phyloP scores from a whole-genome alignment of 1,284 basidiomycete genomes.

The Austroboletus novae-zelandiae region DNA sequence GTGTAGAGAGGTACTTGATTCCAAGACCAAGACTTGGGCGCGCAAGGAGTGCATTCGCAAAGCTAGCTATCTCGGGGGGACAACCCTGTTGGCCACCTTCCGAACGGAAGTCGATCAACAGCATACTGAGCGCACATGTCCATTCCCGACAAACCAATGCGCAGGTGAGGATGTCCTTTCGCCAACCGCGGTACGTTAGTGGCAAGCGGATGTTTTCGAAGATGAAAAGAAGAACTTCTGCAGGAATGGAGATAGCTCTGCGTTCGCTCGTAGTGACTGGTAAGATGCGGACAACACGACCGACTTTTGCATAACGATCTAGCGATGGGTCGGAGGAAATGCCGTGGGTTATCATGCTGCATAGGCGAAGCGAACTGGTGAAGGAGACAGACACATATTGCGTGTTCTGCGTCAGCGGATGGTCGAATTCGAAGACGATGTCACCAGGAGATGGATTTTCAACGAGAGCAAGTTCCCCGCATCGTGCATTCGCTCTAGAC shows the following conservation, averaged over 20 bases:
- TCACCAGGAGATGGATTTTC: not conserved
- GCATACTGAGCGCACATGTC: constrained; percentile 9
- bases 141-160: constrained; percentile 12
- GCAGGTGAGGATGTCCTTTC: constrained; percentile 5
- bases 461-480: constrained; percentile 3
- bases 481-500: not conserved
- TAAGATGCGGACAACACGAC: constrained; percentile 6
- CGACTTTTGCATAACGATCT: not conserved
- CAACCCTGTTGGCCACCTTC: not conserved
- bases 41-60: not conserved
- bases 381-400: constrained; percentile 3
- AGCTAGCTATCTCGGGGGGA: constrained; percentile 3
- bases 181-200: not conserved
- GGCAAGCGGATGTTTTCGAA: constrained; percentile 5
- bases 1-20: constrained; percentile 9
- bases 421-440: constrained; percentile 9
- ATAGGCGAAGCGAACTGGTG: not conserved
- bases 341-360: not conserved
- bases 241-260: constrained; percentile 1
- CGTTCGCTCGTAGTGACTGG: not conserved
- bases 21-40: constrained; percentile 3
- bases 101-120: constrained; percentile 12
- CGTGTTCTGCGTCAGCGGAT: constrained; percentile 1
- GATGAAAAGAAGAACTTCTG: constrained; percentile 7
- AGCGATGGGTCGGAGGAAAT: not conserved